A percentile compares a stretch with the other conserved stretches of the same genome.
phyloP scores from a whole-genome alignment of 768 basidiomycete species.

The Hemileccinum rubropunctum region DNA sequence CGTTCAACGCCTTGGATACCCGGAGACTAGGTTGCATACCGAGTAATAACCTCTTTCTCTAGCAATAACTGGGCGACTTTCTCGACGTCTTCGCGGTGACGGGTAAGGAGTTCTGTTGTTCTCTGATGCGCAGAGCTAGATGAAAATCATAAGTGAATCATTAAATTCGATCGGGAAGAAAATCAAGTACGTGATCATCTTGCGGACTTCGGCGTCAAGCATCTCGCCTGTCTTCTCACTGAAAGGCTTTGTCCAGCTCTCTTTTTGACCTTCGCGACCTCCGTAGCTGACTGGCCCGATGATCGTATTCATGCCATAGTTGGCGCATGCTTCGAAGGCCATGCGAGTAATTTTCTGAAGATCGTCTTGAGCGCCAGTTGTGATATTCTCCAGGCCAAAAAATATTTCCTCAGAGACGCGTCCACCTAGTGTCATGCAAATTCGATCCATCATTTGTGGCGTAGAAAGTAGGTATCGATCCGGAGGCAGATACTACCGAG shows the following conservation, averaged over 20 bases:
- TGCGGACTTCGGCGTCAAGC: conserved; percentile 87
- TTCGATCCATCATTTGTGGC: conserved; percentile 91
- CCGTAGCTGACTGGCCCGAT: conserved; percentile 98
- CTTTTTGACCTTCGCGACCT: conserved; percentile 77
- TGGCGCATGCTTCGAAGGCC: conserved; percentile 94
- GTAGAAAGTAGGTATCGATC: conserved; percentile 95
- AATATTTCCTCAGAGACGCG: conserved; percentile 99
- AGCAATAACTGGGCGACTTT: conserved; percentile 88
- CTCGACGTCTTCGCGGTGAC: conserved; percentile 85
- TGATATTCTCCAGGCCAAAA: conserved; percentile 89
- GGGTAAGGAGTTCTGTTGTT: conserved; percentile 75
- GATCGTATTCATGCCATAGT: conserved; percentile 94
- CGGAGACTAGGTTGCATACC: conserved; percentile 45
- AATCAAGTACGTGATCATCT: conserved; percentile 81
- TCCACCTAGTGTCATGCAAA: conserved; percentile 98
- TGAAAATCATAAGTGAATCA: conserved; percentile 8
- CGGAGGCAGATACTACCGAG: conserved; percentile 79
- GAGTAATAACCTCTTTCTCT: conserved; percentile 94
- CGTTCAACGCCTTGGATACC: background rate
- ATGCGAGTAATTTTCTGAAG: conserved; percentile 97
- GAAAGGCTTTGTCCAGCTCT: conserved; percentile 95
- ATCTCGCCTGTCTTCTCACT: conserved; percentile 96
- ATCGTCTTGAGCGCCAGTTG: conserved; percentile 97
- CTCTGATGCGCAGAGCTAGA: conserved; percentile 73
- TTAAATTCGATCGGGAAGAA: background rate